These are phyloP conservation scores for Pachysandra terminalis DNA, from an alignment of 164 flowering plant species.

Conservation along the genomic window DNA sequence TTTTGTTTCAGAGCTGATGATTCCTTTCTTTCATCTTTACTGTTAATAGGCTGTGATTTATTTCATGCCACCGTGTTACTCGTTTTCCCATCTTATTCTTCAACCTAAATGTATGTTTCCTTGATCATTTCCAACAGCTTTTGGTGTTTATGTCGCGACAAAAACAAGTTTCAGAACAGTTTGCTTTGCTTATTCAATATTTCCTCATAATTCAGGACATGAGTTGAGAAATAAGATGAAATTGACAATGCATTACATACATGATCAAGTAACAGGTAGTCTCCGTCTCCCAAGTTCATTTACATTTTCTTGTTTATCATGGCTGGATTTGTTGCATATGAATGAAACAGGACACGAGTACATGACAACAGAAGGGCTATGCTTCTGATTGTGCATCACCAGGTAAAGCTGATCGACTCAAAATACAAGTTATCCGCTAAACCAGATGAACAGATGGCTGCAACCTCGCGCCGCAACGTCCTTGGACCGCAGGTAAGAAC, in stretches of 20 bases:
- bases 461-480: slow-evolving; percentile 59
- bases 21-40: no score
- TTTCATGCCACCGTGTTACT: no score
- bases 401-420: slow-evolving; percentile 59
- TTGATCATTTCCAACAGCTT: no score
- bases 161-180: no score
- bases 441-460: slow-evolving; percentile 51
- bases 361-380: no score
- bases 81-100: no score
- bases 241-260: not conserved
- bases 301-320: not conserved
- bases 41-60: no score
- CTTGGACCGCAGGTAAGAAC: slow-evolving; percentile 56
- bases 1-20: no score
- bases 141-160: no score
- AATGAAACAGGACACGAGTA: not conserved
- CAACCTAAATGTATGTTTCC: no score
- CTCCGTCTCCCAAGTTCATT: slow-evolving; percentile 1
- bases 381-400: slow-evolving; percentile 41
- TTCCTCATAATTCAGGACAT: not conserved
- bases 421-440: slow-evolving; percentile 49
- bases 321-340: no score
- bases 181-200: no score
- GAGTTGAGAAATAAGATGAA: not conserved
- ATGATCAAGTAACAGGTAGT: not conserved